Conservation (phyloP, 1,284 basidiomycete genomes). For the Papiliotrema laurentii region DNA sequence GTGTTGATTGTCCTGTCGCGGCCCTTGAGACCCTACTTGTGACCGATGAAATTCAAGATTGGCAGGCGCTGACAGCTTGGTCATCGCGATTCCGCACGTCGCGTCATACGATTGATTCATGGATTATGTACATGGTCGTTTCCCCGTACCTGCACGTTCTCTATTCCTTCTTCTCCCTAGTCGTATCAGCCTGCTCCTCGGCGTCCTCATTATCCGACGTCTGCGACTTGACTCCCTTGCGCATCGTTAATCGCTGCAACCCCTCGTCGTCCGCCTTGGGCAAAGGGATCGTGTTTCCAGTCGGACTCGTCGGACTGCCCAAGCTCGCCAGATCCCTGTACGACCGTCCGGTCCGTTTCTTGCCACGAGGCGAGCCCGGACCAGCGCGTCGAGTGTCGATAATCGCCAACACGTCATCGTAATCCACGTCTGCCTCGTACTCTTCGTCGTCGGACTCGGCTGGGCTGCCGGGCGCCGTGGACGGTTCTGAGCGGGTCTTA, state of each 20-base stretch:
- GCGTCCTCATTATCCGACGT: slow-evolving; percentile 2
- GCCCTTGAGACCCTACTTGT: too few relatives aligned
- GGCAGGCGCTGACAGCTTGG: neutral
- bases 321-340: slow-evolving; percentile 25
- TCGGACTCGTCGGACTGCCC: slow-evolving; percentile 1
- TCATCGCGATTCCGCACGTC: neutral
- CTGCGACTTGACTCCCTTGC: slow-evolving; percentile 10
- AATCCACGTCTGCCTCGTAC: slow-evolving; percentile 50
- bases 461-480: slow-evolving; percentile 38
- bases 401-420: slow-evolving; percentile 50
- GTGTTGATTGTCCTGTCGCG: neutral
- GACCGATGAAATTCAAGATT: neutral
- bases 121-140: neutral
- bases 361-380: slow-evolving; percentile 24
- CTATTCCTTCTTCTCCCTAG: slow-evolving; percentile 9
- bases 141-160: neutral
- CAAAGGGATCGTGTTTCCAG: slow-evolving; percentile 4
- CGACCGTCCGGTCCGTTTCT: slow-evolving; percentile 26
- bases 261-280: slow-evolving; percentile 24
- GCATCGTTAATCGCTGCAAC: slow-evolving; percentile 16
- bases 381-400: slow-evolving; percentile 37
- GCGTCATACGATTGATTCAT: neutral
- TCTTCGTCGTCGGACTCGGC: slow-evolving; percentile 48
- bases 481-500: slow-evolving; percentile 26
- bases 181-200: neutral